Conservation (phyloP, 768 basidiomycete species). For the Rhizopogon vinicolor region DNA sequence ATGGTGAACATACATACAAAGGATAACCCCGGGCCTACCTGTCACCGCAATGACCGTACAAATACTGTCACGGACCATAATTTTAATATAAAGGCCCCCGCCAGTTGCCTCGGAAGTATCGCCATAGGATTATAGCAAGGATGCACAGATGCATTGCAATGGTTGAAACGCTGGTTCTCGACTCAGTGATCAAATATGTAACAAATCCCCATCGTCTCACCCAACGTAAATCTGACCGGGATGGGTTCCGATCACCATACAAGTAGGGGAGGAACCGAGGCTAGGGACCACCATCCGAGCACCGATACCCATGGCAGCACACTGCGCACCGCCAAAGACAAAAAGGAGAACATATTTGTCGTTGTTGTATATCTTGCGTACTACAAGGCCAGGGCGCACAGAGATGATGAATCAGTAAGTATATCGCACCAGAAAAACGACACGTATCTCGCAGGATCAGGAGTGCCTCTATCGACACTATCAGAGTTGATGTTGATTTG, state of each 20-base stretch:
- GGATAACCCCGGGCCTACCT: neutral
- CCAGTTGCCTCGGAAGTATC: constrained; percentile 2
- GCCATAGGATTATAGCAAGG: constrained; percentile 15
- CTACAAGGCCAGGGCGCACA: neutral
- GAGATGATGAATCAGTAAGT: neutral
- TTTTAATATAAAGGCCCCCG: neutral
- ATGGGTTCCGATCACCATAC: constrained; percentile 10
- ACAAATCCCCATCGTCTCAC: neutral
- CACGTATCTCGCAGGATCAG: constrained; percentile 18
- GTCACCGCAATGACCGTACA: too few relatives aligned
- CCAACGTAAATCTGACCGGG: constrained; percentile 14
- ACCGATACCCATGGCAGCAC: constrained; percentile 14
- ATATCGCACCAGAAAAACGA: neutral
- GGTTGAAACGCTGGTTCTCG: constrained; percentile 10
- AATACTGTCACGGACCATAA: too few relatives aligned
- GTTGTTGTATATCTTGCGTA: constrained; percentile 11
- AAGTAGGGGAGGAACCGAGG: too few relatives aligned
- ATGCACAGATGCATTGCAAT: constrained; percentile 11
- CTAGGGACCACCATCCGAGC: too few relatives aligned
- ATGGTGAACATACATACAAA: neutral
- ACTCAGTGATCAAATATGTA: neutral
- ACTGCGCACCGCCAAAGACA: constrained; percentile 9
- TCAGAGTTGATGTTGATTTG: constrained; percentile 14
- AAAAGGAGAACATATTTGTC: constrained; percentile 6
- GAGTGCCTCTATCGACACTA: constrained; percentile 6